Base-by-base conservation (phyloP, 2,329 filamentous ascomycete species). In the Colletotrichum karsti region DNA sequence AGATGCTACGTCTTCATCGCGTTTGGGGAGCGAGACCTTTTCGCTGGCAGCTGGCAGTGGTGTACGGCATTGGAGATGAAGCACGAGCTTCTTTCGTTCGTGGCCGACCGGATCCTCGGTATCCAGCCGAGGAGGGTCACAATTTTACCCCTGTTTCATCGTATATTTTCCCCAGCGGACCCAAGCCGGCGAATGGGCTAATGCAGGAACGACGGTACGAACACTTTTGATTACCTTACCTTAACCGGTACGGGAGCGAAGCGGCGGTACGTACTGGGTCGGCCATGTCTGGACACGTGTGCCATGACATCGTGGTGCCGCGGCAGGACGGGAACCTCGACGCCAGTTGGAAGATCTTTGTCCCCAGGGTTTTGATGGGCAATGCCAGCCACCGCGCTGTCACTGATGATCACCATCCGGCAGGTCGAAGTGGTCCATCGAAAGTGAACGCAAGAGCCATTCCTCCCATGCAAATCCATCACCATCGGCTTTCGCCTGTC, bases 101-200 rank as follows among this genome's bases (percentile, higher is more conserved):
- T 53, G 60, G 35, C 50, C 20, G 61, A 54, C 66, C 66, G 66
- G 62, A 44, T 67, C 50, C 50, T 67, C 66, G 66, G 66, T 67
- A 67, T 51, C 48, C 55, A 67, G 50, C 66, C 66, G 66, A 69
- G 55, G 64, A 69, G 63, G 55, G 66, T 61, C 55, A 67, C 51
- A 69, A 69, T 62, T 67, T 69, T 56, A 62, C 66, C 66, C 66
- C 66, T 69, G 66, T 69, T 69, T 69, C 66, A 69, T 69, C 55
- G 55, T 63, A 67, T 60, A 55, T 67, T 51, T 54, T 61, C 42
- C 48, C 66, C 66, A 69, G 66, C 50, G 57, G 55, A 61, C 55
- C 66, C 62, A 67, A 56, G 66, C 55, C 42, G 55, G 54, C 44
- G 33, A 67, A 50, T 62, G 48, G 63, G 42, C 66, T 69, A 69